Conservation (phyloP, 2,329 filamentous ascomycete genomes). For the Ophiostoma angusticollis region DNA sequence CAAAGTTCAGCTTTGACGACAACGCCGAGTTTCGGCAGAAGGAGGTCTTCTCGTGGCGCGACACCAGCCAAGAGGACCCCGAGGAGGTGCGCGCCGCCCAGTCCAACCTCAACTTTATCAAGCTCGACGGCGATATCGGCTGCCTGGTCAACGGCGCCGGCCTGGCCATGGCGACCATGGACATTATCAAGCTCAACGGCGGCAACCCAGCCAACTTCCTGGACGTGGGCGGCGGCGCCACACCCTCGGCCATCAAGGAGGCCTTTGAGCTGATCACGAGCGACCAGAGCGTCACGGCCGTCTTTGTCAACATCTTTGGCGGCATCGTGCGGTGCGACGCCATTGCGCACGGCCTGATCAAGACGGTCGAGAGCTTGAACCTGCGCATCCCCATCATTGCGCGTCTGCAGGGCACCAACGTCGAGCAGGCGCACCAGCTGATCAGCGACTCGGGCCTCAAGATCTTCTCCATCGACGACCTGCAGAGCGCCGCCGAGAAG, state of each 20-base stretch:
- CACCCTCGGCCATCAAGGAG: slow-evolving; percentile 89
- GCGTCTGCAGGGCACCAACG: slow-evolving; percentile 95
- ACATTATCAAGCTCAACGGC: slow-evolving; percentile 99
- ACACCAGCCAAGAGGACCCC: slow-evolving; percentile 87
- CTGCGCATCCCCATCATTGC: slow-evolving; percentile 94
- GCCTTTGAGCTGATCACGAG: slow-evolving; percentile 98
- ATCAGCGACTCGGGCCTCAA: slow-evolving; percentile 97
- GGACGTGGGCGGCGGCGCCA: slow-evolving; percentile 95
- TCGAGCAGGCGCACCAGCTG: slow-evolving; percentile 81
- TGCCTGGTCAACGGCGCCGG: slow-evolving; percentile 98
- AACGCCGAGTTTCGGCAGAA: slow-evolving; percentile 98
- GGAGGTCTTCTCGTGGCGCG: slow-evolving; percentile 88
- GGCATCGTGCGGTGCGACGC: slow-evolving; percentile 97
- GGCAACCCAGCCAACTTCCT: slow-evolving; percentile 96
- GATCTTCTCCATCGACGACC: slow-evolving; percentile 98
- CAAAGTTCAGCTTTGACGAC: slow-evolving; percentile 97
- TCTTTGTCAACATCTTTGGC: slow-evolving; percentile 99
- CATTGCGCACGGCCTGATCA: slow-evolving; percentile 91
- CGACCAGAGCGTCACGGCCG: slow-evolving; percentile 94
- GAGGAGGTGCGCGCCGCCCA: slow-evolving; percentile 96
- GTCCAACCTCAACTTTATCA: slow-evolving; percentile 98
- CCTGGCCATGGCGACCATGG: slow-evolving; percentile 99
- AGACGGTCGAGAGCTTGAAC: slow-evolving; percentile 88
- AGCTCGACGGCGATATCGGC: slow-evolving; percentile 97
- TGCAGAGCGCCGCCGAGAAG: slow-evolving; percentile 95